Evolutionary conservation across 2,329 filamentous ascomycete genomes (phyloP).

Genomic region (Ceratocystis cacaofunesta): DNA sequence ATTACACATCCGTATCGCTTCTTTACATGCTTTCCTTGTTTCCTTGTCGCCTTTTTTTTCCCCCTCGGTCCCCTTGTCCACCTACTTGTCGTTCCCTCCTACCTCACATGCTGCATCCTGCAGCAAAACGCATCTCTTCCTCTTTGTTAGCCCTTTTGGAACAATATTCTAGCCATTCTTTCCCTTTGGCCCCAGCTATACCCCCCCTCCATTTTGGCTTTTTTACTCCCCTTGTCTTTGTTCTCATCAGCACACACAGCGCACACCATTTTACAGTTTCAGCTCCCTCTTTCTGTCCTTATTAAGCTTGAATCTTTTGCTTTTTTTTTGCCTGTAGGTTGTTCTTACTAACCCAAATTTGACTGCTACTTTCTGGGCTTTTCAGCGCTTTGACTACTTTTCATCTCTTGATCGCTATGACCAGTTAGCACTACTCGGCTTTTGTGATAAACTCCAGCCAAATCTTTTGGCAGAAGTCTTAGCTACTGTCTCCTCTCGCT

Average conservation of each 20-base stretch:
- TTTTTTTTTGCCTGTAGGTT: not conserved
- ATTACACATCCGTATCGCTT: too few species aligned
- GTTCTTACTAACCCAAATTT: constrained; percentile 13
- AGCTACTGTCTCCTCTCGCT: constrained; percentile 29
- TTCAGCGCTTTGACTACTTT: constrained; percentile 29
- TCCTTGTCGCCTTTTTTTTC: not conserved
- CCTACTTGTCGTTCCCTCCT: not conserved
- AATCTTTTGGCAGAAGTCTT: constrained; percentile 30
- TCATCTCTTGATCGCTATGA: constrained; percentile 26
- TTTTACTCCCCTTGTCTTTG: not conserved
- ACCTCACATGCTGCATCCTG: not conserved
- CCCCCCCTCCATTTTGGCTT: not conserved
- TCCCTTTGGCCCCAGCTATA: not conserved
- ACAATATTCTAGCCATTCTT: not conserved
- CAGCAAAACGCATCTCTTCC: not conserved
- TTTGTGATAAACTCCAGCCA: constrained; percentile 29
- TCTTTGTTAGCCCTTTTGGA: constrained; percentile 1
- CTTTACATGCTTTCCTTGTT: not conserved
- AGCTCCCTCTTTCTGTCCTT: not conserved
- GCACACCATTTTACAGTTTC: not conserved
- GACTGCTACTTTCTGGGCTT: not conserved
- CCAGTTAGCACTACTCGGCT: constrained; percentile 28
- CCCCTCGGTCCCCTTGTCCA: not conserved
- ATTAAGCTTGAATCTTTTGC: not conserved
- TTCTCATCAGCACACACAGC: not conserved